These are phyloP conservation scores for Cymodocea nodosa DNA, from an alignment of 116 monocot genomes.

Conservation along the genomic window DNA sequence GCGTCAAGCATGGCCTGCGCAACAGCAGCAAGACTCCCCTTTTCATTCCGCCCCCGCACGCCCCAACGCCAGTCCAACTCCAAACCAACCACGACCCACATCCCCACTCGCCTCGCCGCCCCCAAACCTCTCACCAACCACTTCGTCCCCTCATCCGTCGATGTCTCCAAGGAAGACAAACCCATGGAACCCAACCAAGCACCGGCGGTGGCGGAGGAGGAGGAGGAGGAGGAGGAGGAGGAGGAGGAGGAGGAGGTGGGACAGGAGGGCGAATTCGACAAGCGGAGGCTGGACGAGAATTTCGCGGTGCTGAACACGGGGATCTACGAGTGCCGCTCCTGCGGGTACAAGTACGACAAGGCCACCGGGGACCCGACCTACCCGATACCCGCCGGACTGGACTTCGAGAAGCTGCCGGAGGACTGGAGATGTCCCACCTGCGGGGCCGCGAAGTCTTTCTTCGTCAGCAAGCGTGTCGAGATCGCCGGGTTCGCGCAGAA, in stretches of 20 bases:
- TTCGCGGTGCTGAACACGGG: conserved; percentile 89
- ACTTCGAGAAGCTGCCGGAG: conserved; percentile 66
- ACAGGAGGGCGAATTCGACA: conserved; percentile 25
- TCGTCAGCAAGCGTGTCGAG: conserved; percentile 83
- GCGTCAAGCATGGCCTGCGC: too few relatives aligned
- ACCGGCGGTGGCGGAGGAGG: neutral
- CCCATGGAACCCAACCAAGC: neutral
- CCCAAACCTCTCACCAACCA: too few relatives aligned
- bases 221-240: neutral
- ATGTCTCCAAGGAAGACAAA: conserved; percentile 30
- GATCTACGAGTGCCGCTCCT: conserved; percentile 75
- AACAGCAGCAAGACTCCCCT: too few relatives aligned
- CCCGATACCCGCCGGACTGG: conserved; percentile 67
- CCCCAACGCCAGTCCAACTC: too few relatives aligned
- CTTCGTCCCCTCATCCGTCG: conserved; percentile 27
- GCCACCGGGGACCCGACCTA: conserved; percentile 70
- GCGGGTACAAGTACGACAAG: conserved; percentile 72
- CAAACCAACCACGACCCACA: too few relatives aligned
- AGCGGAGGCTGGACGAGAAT: conserved; percentile 44
- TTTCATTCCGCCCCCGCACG: too few relatives aligned
- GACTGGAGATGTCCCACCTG: conserved; percentile 95
- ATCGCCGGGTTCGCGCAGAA: conserved; percentile 89
- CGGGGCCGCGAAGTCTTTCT: conserved; percentile 80
- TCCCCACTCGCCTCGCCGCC: too few relatives aligned
- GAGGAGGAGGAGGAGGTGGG: neutral